phyloP scores from a whole-genome alignment of 2,329 filamentous ascomycete species.

The Diplodia intermedia region DNA sequence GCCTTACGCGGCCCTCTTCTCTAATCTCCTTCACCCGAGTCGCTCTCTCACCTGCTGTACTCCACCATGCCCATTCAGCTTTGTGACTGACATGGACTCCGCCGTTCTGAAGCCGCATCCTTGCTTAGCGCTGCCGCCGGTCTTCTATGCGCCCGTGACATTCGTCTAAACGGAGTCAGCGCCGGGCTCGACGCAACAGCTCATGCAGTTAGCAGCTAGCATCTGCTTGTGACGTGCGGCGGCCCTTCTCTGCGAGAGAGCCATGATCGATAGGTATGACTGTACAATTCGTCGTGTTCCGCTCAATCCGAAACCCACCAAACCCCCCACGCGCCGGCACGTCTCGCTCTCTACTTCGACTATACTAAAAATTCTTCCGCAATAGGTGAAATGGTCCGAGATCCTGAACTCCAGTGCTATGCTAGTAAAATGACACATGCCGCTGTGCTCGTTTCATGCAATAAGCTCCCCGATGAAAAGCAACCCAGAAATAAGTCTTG shows the following conservation, averaged over 20 bases:
- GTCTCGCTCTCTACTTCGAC: neutral
- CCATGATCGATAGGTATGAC: neutral
- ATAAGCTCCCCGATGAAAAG: neutral
- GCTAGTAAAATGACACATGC: neutral
- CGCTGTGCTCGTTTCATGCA: neutral
- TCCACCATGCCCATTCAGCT: neutral
- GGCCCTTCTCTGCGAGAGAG: no score
- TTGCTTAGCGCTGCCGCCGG: neutral
- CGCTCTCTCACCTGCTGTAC: neutral
- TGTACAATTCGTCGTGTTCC: neutral
- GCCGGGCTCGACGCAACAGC: slow-evolving; percentile 10
- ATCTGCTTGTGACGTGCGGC: neutral
- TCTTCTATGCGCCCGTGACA: slow-evolving; percentile 4
- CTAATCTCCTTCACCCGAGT: neutral
- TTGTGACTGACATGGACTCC: neutral
- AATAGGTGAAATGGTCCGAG: slow-evolving; percentile 3
- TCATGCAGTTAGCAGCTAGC: neutral
- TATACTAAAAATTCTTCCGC: neutral
- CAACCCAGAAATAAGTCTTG: neutral
- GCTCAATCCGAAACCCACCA: slow-evolving; percentile 14
- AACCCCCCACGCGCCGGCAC: neutral
- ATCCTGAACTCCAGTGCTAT: slow-evolving; percentile 12
- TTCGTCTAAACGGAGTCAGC: slow-evolving; percentile 2
- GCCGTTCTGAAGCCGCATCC: neutral
- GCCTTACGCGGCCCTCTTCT: slow-evolving; percentile 18